These are phyloP conservation scores for Fusarium dimerum DNA, from an alignment of 2,329 filamentous ascomycete genomes.

Conservation along the genomic window DNA sequence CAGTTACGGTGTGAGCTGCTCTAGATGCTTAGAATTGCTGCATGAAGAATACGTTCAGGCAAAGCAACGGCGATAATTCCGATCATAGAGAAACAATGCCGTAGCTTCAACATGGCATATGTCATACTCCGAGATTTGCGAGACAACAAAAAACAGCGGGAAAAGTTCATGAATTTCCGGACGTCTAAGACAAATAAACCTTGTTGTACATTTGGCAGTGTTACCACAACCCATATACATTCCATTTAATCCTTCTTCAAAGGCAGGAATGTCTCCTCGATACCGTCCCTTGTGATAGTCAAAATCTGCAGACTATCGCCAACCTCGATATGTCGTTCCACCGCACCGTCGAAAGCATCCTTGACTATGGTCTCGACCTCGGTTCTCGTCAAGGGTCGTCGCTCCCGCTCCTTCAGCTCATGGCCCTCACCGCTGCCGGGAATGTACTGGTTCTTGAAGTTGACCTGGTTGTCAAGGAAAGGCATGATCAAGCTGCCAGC, in stretches of 20 bases:
- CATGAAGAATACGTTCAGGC: too few species aligned
- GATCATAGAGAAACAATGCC: not conserved
- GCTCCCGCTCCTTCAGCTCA: constrained; percentile 70
- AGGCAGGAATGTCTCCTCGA: constrained; percentile 79
- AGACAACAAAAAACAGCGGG: not conserved
- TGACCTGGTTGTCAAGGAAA: constrained; percentile 99
- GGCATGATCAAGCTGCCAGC: constrained; percentile 97
- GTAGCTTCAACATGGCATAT: not conserved
- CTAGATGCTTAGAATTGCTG: too few species aligned
- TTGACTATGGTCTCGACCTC: constrained; percentile 87
- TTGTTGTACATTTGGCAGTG: constrained; percentile 35
- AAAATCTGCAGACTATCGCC: constrained; percentile 96
- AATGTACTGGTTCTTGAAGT: constrained; percentile 98
- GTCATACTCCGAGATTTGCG: not conserved
- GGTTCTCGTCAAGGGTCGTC: constrained; percentile 67
- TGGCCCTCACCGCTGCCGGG: constrained; percentile 84
- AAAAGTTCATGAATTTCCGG: constrained; percentile 24
- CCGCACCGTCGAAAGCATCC: constrained; percentile 97
- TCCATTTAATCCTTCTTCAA: constrained; percentile 81
- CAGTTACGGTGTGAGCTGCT: too few species aligned
- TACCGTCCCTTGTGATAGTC: constrained; percentile 84
- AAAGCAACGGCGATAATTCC: too few species aligned
- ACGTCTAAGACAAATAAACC: constrained; percentile 21
- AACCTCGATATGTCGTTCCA: constrained; percentile 98
- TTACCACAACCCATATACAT: not conserved